Evolutionary conservation across 192 early-diverging fungal genomes (phyloP), one percentile per base, ranked within the genome.

Genomic region (Coemansia nantahalensis): DNA sequence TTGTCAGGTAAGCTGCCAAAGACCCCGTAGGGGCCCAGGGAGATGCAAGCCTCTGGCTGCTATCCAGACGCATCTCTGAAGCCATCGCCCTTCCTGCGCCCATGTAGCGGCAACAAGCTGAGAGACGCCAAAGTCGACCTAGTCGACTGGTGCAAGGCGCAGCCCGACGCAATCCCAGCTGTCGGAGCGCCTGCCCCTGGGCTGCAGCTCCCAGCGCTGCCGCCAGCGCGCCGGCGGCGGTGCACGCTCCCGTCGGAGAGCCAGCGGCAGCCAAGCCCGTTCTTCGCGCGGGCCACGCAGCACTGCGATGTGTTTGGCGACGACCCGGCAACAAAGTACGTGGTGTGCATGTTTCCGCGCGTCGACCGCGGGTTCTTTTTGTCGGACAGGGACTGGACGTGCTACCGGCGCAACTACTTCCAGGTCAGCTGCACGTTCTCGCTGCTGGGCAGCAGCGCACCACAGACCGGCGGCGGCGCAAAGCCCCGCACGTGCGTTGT

Each of bases 381-480:
- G 37, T 86, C 93, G 2, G 83, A 86, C 32, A 80, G 79, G 43
- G 90, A 91, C 49, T 97, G 93, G 93, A 93, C 93, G 2, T 95
- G 94, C 53, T 97, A 97, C 63, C 81, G 94, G 7, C 83, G 93
- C 57, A 97, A 97, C 65, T 97, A 95, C 69, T 95, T 95, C 41
- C 90, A 95, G 55, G 80, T 97, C 15, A 77, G 73, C 50, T 56
- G 73, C 54, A 42, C 57, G 6, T 65, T 77, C 19, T 50, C 53
- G 19, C 54, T 77, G 3, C 30, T 47, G 6, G 80, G 77, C 13
- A 17, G 48, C 12, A 62, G 54, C 17, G 71, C 64, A 18, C 72
- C 75, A 23, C 55, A 65, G n/a, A 39, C 49, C 23, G 55, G 85
- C 81, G 22, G 60, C 84, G 15, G 82, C 84, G 8, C 31, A 10